Conservation (phyloP, 495 filamentous ascomycete genomes). For the Penicillium ucsense region DNA sequence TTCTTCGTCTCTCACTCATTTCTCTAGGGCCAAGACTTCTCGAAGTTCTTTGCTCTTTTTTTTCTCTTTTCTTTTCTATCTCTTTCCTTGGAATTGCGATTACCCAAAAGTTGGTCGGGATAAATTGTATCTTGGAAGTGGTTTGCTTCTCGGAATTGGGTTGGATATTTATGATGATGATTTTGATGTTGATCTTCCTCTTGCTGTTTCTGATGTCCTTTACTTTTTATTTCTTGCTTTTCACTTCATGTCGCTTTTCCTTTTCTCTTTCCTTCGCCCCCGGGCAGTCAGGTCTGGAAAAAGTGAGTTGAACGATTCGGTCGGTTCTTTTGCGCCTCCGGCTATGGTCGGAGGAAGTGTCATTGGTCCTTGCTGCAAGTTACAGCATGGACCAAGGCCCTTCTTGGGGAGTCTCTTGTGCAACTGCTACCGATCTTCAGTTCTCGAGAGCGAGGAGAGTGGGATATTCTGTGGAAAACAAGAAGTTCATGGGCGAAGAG, state of each 20-base stretch:
- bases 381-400: no score
- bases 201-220: not conserved
- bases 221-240: not conserved
- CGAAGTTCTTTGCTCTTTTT: not conserved
- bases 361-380: no score
- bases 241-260: not conserved
- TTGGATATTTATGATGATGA: not conserved
- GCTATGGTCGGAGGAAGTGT: no score
- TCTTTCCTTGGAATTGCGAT: not conserved
- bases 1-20: no score
- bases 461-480: no score
- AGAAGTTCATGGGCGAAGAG: no score
- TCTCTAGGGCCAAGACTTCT: not conserved
- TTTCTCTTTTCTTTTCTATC: not conserved
- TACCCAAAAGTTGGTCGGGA: slow-evolving; percentile 10
- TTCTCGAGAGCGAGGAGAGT: no score
- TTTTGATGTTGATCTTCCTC: not conserved
- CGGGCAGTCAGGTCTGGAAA: slow-evolving; percentile 9
- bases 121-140: slow-evolving; percentile 5
- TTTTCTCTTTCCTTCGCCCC: slow-evolving; percentile 1
- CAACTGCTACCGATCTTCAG: no score
- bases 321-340: not conserved
- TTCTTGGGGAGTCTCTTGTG: no score
- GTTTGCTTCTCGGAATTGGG: slow-evolving; percentile 1
- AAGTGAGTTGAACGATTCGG: slow-evolving; percentile 10